Percentiles rank a stretch among this genome's conserved stretches.
phyloP scores from a whole-genome alignment of 805 yeast genomes.

The Yarrowia sp. region DNA sequence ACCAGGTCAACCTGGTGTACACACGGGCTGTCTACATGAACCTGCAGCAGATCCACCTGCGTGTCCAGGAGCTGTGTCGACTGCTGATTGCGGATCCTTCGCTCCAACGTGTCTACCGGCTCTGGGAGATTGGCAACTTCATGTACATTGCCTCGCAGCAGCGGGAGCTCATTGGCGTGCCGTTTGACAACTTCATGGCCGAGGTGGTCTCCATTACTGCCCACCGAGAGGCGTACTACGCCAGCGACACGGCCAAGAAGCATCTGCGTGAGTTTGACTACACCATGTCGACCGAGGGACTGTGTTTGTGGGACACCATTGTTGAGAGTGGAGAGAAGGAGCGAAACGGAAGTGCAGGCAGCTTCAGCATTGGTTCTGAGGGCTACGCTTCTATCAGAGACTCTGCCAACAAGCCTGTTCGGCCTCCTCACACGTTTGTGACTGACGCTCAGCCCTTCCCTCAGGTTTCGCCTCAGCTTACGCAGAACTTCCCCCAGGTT shows the following conservation, averaged over 20 bases:
- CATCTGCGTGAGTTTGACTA: neutral
- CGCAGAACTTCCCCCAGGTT: neutral
- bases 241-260: neutral
- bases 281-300: neutral
- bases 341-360: neutral
- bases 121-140: constrained; percentile 19
- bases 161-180: constrained; percentile 8
- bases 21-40: constrained; percentile 11
- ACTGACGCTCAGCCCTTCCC: neutral
- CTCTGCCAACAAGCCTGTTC: neutral
- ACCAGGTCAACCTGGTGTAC: constrained; percentile 14
- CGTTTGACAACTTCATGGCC: constrained; percentile 21
- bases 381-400: neutral
- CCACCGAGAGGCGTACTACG: constrained; percentile 12
- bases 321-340: constrained; percentile 11
- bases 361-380: neutral
- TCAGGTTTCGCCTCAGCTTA: neutral
- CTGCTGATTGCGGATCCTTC: neutral
- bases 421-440: neutral
- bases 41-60: neutral
- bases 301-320: neutral
- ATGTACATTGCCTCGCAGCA: constrained; percentile 1
- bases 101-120: neutral
- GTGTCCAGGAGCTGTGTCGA: constrained; percentile 16
- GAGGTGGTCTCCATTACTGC: constrained; percentile 10